Conservation (phyloP, 805 yeast species). For the Pichia phayaonensis region DNA sequence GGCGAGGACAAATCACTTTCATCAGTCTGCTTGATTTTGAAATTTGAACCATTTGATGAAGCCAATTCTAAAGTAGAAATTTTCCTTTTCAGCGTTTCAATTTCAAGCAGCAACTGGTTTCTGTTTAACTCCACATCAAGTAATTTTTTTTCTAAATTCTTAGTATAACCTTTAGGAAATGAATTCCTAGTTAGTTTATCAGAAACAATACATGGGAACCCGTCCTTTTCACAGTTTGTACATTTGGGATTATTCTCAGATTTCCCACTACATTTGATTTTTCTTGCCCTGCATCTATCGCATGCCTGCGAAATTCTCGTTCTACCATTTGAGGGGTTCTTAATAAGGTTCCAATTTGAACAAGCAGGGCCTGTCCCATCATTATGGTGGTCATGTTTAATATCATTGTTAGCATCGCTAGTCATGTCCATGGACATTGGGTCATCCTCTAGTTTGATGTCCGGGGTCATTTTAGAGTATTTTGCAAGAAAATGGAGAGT, state of each 20-base stretch:
- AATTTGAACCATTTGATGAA: not conserved
- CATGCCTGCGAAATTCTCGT: conserved; percentile 70
- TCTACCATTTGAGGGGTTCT: conserved; percentile 30
- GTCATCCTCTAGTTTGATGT: not conserved
- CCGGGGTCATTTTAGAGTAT: not conserved
- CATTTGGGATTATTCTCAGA: conserved; percentile 46
- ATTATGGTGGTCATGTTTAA: not conserved
- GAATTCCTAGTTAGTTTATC: conserved; percentile 71
- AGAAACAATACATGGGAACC: conserved; percentile 61
- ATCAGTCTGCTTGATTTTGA: not conserved
- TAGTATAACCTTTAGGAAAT: conserved; percentile 77
- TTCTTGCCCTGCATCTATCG: conserved; percentile 71
- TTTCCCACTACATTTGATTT: conserved; percentile 68
- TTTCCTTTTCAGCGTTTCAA: conserved; percentile 21
- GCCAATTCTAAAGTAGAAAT: conserved; percentile 1
- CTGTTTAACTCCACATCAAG: conserved; percentile 53
- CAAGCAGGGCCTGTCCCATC: not conserved
- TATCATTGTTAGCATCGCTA: not conserved
- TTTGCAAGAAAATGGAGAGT: not conserved
- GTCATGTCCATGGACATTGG: not conserved
- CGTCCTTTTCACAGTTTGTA: conserved; percentile 56
- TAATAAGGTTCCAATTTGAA: conserved; percentile 27
- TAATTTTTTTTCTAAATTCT: conserved; percentile 57
- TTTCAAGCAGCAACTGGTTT: conserved; percentile 31
- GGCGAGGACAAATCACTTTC: not conserved